Percentiles rank a stretch among this genome's conserved stretches.
phyloP scores from a whole-genome alignment of 2,329 filamentous ascomycete species.

The Talaromyces sp. region DNA sequence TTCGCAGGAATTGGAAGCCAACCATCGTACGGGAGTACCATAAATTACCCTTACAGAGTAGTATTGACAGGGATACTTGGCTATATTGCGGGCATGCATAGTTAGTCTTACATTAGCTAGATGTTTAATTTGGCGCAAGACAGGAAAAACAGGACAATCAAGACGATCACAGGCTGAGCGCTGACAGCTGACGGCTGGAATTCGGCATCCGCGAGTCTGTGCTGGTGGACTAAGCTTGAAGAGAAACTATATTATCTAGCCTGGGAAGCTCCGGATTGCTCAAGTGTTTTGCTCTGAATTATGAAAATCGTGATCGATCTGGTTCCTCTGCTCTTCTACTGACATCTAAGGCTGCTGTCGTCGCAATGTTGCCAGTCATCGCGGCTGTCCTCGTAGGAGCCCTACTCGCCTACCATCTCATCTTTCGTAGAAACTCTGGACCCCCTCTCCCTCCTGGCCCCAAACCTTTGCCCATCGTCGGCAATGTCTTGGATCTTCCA shows the following conservation, averaged over 20 bases:
- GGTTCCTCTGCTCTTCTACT: too few relatives aligned
- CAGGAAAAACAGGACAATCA: not conserved
- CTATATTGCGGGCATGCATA: not conserved
- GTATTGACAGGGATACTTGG: not conserved
- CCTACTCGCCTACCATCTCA: not conserved
- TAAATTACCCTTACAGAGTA: not conserved
- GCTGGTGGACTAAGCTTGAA: not conserved
- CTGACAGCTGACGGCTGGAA: constrained; percentile 1
- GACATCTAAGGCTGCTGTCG: not conserved
- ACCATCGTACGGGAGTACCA: not conserved
- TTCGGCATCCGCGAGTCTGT: constrained; percentile 3
- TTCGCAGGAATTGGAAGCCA: not conserved
- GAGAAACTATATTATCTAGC: not conserved
- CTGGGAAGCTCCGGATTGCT: not conserved
- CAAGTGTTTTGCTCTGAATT: not conserved
- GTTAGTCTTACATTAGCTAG: not conserved
- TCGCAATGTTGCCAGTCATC: constrained; percentile 1
- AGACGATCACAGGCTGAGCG: not conserved
- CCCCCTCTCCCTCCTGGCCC: constrained; percentile 49
- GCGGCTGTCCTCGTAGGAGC: not conserved
- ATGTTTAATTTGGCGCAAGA: not conserved
- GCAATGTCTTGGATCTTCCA: constrained; percentile 53
- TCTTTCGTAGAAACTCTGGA: not conserved
- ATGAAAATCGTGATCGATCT: too few relatives aligned
- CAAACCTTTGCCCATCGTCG: constrained; percentile 48